Percentiles rank a stretch among this genome's conserved stretches.
Conservation (phyloP, 148 eudicot species). For the Chenopodium berlandieri region DNA sequence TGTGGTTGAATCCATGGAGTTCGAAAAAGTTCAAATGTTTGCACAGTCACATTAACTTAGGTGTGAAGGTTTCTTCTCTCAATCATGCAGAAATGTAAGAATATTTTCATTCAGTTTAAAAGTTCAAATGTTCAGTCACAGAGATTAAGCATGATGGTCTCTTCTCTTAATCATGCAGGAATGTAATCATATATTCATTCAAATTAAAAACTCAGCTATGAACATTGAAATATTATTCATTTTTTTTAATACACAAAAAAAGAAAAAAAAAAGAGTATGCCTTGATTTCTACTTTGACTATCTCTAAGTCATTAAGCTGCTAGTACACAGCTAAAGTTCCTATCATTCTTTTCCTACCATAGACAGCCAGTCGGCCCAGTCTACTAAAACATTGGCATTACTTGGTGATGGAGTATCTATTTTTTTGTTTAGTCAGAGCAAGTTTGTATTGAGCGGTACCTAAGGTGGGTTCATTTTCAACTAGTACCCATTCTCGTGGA, state of each 20-base stretch:
- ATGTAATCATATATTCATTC: no score
- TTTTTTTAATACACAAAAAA: no score
- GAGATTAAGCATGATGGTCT: no score
- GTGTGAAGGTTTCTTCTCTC: constrained; percentile 78
- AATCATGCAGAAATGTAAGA: constrained; percentile 59
- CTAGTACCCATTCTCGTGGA: neutral
- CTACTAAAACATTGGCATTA: no score
- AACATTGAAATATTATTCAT: no score
- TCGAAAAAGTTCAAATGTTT: constrained; percentile 34
- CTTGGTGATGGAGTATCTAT: neutral
- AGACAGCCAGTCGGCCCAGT: neutral
- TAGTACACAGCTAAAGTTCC: neutral
- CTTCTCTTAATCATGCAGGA: no score
- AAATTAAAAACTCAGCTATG: no score
- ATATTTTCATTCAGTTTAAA: constrained; percentile 1
- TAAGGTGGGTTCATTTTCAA: neutral
- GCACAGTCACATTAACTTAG: constrained; percentile 54
- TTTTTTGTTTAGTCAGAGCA: neutral
- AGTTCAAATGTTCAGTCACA: no score
- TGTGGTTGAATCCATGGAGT: constrained; percentile 73
- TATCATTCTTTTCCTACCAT: neutral
- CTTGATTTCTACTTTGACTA: neutral
- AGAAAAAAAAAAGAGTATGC: neutral
- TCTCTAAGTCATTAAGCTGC: neutral
- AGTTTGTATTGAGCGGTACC: neutral